Percentiles rank a stretch among this genome's conserved stretches.
Conservation (phyloP, 148 eudicot genomes). For the Persicaria tinctoria region DNA sequence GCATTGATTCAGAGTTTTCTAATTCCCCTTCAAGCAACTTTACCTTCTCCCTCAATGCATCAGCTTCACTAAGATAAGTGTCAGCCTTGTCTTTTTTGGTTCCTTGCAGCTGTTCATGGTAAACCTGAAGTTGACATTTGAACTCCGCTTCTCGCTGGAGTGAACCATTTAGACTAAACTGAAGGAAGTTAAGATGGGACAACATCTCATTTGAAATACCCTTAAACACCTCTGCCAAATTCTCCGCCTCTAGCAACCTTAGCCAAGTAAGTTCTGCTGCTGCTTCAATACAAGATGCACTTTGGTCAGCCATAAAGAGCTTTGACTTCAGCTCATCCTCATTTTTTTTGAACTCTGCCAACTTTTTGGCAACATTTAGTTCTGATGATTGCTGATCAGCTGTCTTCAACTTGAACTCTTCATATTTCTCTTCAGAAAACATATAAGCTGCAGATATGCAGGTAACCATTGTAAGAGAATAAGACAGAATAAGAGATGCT, state of each 20-base stretch:
- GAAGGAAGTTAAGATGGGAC: slow-evolving; percentile 34
- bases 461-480: slow-evolving; percentile 11
- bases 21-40: slow-evolving; percentile 41
- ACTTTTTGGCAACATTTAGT: slow-evolving; percentile 63
- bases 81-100: slow-evolving; percentile 19
- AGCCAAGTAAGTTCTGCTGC: slow-evolving; percentile 63
- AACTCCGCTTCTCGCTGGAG: slow-evolving; percentile 47
- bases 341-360: slow-evolving; percentile 43
- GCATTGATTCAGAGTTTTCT: slow-evolving; percentile 30
- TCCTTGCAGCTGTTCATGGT: slow-evolving; percentile 25
- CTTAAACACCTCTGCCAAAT: slow-evolving; percentile 53
- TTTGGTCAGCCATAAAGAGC: slow-evolving; percentile 45
- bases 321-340: slow-evolving; percentile 62
- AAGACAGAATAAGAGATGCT: background rate
- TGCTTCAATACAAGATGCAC: slow-evolving; percentile 51
- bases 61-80: slow-evolving; percentile 31
- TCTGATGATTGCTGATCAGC: slow-evolving; percentile 45
- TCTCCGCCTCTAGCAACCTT: slow-evolving; percentile 71
- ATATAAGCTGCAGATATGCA: slow-evolving; percentile 31
- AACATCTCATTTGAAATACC: slow-evolving; percentile 62
- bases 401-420: slow-evolving; percentile 27
- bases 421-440: slow-evolving; percentile 15
- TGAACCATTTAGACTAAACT: slow-evolving; percentile 45
- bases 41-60: slow-evolving; percentile 36
- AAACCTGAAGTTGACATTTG: slow-evolving; percentile 34